phyloP scores from a whole-genome alignment of 176 grass and related monocot genomes.

The Carex pumila region DNA sequence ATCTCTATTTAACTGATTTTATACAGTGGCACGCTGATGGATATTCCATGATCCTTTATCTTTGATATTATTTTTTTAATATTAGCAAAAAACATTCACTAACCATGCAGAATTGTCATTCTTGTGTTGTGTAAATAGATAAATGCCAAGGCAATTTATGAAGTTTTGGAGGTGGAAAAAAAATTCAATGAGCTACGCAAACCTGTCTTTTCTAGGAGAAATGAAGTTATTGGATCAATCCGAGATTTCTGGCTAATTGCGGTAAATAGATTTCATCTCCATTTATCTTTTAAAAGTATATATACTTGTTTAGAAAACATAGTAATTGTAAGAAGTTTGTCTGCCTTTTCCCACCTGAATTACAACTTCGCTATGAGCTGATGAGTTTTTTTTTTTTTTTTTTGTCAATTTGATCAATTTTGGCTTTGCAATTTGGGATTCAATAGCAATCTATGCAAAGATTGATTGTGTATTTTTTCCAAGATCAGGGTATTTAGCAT shows the following conservation, averaged over 20 bases:
- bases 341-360: constrained; percentile 4
- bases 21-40: not conserved
- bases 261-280: constrained; percentile 29
- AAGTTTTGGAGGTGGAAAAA: constrained; percentile 88
- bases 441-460: not conserved
- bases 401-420: constrained; percentile 10
- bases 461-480: not conserved
- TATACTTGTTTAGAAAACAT: constrained; percentile 1
- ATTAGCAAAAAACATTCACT: constrained; percentile 8
- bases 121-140: constrained; percentile 36
- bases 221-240: constrained; percentile 82
- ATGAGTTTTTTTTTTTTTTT: constrained; percentile 11
- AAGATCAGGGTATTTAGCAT: not conserved
- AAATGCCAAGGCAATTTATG: constrained; percentile 87
- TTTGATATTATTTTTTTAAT: not conserved
- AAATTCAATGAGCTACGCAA: constrained; percentile 89
- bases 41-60: not conserved
- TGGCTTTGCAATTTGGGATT: not conserved
- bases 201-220: constrained; percentile 69
- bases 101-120: not conserved
- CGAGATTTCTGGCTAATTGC: constrained; percentile 88
- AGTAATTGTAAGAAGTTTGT: not conserved
- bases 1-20: not conserved
- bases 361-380: constrained; percentile 2
- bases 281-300: not conserved